These are phyloP conservation scores for Tetrahymena malaccensis DNA, from an alignment of 73 alveolate species.

Conservation along the genomic window DNA sequence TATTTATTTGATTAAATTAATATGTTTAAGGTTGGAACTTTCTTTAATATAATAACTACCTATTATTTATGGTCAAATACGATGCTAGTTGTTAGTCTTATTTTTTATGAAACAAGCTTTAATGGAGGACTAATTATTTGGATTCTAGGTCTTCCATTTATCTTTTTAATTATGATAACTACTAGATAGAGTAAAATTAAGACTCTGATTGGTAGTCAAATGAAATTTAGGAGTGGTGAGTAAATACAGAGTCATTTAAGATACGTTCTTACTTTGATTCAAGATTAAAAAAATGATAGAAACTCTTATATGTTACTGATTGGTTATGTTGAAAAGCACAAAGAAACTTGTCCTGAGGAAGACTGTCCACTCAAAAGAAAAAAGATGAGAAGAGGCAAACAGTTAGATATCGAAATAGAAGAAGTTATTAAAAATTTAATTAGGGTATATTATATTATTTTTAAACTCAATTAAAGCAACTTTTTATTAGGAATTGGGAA, in stretches of 20 bases:
- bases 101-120: constrained; percentile 61
- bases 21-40: constrained; percentile 1
- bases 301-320: constrained; percentile 70
- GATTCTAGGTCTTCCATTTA: constrained; percentile 72
- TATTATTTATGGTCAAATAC: constrained; percentile 46
- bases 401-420: constrained; percentile 10
- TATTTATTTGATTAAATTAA: background rate
- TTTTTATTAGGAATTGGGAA: constrained; percentile 62
- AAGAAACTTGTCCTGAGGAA: constrained; percentile 74
- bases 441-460: background rate
- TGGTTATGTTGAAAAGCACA: constrained; percentile 84
- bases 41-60: constrained; percentile 9
- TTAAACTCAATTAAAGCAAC: background rate
- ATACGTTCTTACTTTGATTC: constrained; percentile 62
- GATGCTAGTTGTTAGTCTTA: constrained; percentile 49
- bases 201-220: constrained; percentile 57
- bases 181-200: constrained; percentile 65
- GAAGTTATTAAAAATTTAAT: background rate
- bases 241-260: constrained; percentile 67
- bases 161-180: constrained; percentile 51
- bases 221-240: constrained; percentile 78
- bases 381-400: constrained; percentile 16
- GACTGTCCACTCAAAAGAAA: constrained; percentile 73
- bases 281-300: constrained; percentile 59
- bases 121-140: constrained; percentile 73